Conservation (phyloP, 1,284 basidiomycete genomes). For the Coriolopsis trogii region DNA sequence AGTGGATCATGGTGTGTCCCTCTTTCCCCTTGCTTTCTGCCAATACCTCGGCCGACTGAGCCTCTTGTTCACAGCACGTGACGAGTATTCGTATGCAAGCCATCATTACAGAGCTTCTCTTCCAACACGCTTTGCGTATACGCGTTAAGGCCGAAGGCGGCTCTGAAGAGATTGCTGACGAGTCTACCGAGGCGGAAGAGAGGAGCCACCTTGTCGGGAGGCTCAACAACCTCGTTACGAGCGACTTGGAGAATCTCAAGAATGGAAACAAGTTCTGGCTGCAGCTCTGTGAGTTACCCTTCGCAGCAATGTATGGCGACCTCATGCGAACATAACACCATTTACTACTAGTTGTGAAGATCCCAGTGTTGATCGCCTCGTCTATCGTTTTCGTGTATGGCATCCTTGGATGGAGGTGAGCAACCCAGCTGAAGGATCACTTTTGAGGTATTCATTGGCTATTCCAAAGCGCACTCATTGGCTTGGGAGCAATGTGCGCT, state of each 20-base stretch:
- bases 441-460: neutral
- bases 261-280: conserved; percentile 38
- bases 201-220: conserved; percentile 42
- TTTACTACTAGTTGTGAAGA: conserved; percentile 34
- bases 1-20: conserved; percentile 47
- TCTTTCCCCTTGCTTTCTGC: too few species aligned
- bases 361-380: conserved; percentile 37
- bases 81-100: conserved; percentile 47
- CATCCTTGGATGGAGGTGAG: conserved; percentile 50
- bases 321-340: conserved; percentile 39
- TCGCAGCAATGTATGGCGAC: neutral
- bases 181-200: conserved; percentile 29
- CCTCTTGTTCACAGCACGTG: too few species aligned
- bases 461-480: conserved; percentile 43
- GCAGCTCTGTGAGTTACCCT: conserved; percentile 22
- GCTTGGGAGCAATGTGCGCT: conserved; percentile 53
- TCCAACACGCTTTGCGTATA: conserved; percentile 58
- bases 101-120: conserved; percentile 57
- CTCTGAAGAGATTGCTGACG: conserved; percentile 18
- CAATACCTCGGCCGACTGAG: too few species aligned
- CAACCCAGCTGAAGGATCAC: neutral
- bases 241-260: conserved; percentile 38
- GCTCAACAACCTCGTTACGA: conserved; percentile 49
- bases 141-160: conserved; percentile 43
- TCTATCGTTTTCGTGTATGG: conserved; percentile 45